phyloP scores from a whole-genome alignment of 2,329 filamentous ascomycete species.

The Aspergillus fructus region DNA sequence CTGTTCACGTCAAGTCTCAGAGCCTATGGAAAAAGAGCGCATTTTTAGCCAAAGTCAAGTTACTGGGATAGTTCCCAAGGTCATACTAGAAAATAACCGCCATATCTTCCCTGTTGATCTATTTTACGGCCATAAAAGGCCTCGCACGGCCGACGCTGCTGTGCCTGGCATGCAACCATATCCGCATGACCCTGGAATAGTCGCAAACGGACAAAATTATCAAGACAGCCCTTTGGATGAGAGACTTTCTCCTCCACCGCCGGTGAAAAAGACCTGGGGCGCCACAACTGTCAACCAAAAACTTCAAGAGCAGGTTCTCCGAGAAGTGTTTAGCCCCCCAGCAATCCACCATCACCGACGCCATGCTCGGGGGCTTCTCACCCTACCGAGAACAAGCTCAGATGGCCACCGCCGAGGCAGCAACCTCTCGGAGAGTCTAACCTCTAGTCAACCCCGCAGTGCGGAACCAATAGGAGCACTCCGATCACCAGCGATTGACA shows the following conservation, averaged over 20 bases:
- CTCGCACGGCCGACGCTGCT: conserved; percentile 35
- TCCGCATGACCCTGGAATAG: conserved; percentile 18
- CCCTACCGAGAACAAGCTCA: conserved; percentile 54
- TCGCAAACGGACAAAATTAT: conserved; percentile 11
- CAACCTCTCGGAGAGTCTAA: conserved; percentile 37
- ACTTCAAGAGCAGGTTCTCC: conserved; percentile 85
- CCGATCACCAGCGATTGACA: conserved; percentile 29
- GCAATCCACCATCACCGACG: conserved; percentile 78
- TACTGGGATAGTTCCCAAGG: conserved; percentile 74
- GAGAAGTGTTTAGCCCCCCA: conserved; percentile 84
- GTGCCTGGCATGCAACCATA: conserved; percentile 21
- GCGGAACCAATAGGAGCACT: conserved; percentile 20
- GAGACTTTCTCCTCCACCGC: conserved; percentile 18
- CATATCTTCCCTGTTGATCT: conserved; percentile 88
- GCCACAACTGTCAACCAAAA: conserved; percentile 88
- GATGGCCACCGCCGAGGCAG: conserved; percentile 31
- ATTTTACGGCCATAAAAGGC: conserved; percentile 61
- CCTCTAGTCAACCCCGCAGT: conserved; percentile 22
- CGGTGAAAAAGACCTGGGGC: conserved; percentile 67
- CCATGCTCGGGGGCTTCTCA: conserved; percentile 62
- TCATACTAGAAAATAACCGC: conserved; percentile 89
- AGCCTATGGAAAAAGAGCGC: conserved; percentile 42
- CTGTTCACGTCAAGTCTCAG: conserved; percentile 13
- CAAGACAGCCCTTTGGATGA: conserved; percentile 15
- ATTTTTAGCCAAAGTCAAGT: conserved; percentile 75